Evolutionary conservation across 2,329 filamentous ascomycete genomes (phyloP).

Genomic region (Tolypocladium tundrense): DNA sequence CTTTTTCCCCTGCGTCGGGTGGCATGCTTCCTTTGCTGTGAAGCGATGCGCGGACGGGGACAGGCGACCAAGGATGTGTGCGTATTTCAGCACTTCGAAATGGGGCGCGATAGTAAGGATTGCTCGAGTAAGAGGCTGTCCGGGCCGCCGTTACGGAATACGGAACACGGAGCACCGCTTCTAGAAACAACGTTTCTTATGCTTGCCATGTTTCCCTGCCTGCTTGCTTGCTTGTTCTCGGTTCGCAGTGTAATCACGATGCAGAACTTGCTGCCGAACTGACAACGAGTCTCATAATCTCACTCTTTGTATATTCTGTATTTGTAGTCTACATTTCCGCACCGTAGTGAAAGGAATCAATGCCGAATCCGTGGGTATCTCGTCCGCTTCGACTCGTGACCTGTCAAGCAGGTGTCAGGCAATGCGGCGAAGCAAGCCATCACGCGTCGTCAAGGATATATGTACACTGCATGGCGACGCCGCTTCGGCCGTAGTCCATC

Average conservation of each 20-base stretch:
- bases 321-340: background rate
- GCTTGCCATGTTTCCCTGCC: too few relatives aligned
- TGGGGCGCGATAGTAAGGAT: background rate
- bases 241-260: too few relatives aligned
- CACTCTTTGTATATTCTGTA: background rate
- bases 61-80: background rate
- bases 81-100: background rate
- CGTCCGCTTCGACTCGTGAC: background rate
- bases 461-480: background rate
- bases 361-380: background rate
- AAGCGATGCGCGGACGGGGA: background rate
- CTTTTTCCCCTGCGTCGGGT: background rate
- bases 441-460: background rate
- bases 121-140: too few relatives aligned
- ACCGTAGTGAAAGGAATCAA: background rate
- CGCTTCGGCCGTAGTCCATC: background rate
- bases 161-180: background rate
- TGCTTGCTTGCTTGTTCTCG: too few relatives aligned
- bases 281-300: background rate
- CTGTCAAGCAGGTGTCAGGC: background rate
- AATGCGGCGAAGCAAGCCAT: background rate
- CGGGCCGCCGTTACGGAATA: background rate
- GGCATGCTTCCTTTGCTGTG: background rate
- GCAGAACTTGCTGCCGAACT: background rate
- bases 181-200: background rate